These are phyloP conservation scores for Quercus bicolor DNA, from an alignment of 306 rosid genomes.

Conservation along the genomic window DNA sequence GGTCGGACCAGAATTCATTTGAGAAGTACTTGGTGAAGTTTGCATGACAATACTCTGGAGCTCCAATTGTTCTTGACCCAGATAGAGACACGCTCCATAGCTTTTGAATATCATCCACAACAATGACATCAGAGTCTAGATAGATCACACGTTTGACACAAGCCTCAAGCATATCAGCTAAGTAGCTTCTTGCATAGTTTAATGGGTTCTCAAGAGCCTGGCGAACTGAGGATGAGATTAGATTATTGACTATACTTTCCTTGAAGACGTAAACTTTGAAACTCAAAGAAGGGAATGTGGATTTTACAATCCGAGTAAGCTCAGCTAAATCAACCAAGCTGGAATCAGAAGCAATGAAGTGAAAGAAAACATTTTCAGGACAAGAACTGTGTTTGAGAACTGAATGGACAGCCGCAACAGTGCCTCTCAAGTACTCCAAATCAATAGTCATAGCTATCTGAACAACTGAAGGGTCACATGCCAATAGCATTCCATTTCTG, in stretches of 20 bases:
- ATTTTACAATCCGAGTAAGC: slow-evolving; percentile 31
- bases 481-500: background rate
- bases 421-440: slow-evolving; percentile 67
- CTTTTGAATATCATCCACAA: slow-evolving; percentile 67
- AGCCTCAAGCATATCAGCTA: slow-evolving; percentile 66
- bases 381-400: slow-evolving; percentile 71
- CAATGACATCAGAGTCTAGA: slow-evolving; percentile 78
- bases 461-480: slow-evolving; percentile 53
- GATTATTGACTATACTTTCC: slow-evolving; percentile 41
- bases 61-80: slow-evolving; percentile 58
- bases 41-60: slow-evolving; percentile 86
- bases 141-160: slow-evolving; percentile 76
- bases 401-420: slow-evolving; percentile 81
- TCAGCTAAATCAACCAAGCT: slow-evolving; percentile 22
- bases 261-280: slow-evolving; percentile 57
- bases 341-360: slow-evolving; percentile 76
- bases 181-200: slow-evolving; percentile 87
- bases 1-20: slow-evolving; percentile 60
- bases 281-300: slow-evolving; percentile 58
- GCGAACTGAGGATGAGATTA: slow-evolving; percentile 78
- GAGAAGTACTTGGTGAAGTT: slow-evolving; percentile 74
- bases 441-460: slow-evolving; percentile 87
- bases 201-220: slow-evolving; percentile 77
- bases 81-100: slow-evolving; percentile 52
- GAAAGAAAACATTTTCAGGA: slow-evolving; percentile 76